These are phyloP conservation scores for Coprinopsis strossmayeri DNA, from an alignment of 768 basidiomycete genomes.

Conservation along the genomic window DNA sequence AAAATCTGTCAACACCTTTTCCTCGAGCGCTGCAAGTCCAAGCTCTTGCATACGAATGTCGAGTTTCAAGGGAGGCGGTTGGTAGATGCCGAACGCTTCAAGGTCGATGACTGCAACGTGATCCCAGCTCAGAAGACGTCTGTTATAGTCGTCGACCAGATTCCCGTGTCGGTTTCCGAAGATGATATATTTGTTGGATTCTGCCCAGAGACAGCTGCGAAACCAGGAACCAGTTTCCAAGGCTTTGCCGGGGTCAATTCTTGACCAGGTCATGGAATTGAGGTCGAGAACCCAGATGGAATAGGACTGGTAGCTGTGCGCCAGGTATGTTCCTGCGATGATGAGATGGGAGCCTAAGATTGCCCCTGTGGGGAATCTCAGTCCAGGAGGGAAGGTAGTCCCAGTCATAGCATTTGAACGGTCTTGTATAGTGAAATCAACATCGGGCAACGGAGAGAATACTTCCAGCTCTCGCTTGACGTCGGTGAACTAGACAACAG, in stretches of 20 bases:
- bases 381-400: constrained; percentile 81
- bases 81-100: constrained; percentile 95
- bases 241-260: constrained; percentile 83
- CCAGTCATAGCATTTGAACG: constrained; percentile 78
- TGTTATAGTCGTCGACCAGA: constrained; percentile 89
- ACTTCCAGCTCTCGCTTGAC: constrained; percentile 94
- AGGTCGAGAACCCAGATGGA: constrained; percentile 96
- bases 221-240: constrained; percentile 93
- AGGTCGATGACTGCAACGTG: constrained; percentile 87
- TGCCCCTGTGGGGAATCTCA: constrained; percentile 94
- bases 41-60: constrained; percentile 76
- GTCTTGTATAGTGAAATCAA: constrained; percentile 74
- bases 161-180: constrained; percentile 89
- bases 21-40: constrained; percentile 79
- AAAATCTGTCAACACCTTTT: constrained; percentile 80
- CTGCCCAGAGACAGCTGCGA: constrained; percentile 81
- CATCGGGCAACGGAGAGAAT: constrained; percentile 72
- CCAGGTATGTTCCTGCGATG: constrained; percentile 93
- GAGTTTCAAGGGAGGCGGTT: constrained; percentile 64
- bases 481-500: constrained; percentile 67
- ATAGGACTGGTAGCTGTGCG: constrained; percentile 90
- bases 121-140: constrained; percentile 85
- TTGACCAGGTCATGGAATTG: constrained; percentile 73
- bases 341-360: constrained; percentile 88
- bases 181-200: constrained; percentile 78